Base-by-base conservation (phyloP, 2,329 filamentous ascomycete species). In the Fusarium sulawesiense region DNA sequence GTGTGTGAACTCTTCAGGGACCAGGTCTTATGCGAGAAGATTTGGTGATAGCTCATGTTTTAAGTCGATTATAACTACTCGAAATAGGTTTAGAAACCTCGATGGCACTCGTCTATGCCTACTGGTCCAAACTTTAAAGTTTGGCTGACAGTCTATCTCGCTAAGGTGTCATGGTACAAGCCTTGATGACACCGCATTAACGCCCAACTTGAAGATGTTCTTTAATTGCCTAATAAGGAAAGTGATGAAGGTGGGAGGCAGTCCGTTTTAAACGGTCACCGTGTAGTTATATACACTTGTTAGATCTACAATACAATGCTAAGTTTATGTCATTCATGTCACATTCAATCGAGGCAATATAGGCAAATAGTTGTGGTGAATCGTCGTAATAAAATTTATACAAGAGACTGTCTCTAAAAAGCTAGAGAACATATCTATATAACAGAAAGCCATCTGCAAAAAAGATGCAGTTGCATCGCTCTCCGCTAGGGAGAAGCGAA, bases 311-410 rank as follows among this genome's bases (percentile, higher is more conserved):
- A 21, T 23, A 21, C 13, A 42, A 23, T 44, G 4, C 2, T 10
- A 21, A 25, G 11, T 16, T 20, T 25, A 14, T 8, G 12, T 27
- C 32, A 51, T 12, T 20, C 7, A 41, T 14, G 14, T 41, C 23
- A 41, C 49, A 27, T 41, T 51, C 18, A 16, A 41, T 41, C 13
- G 20, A 16, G 16, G 8, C 3, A n/a, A 7, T n/a, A 20, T 16
- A 25, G 20, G 3, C 9, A 25, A 27, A 29, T 2, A 48, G 16
- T 30, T 14, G 25, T 42, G 27, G 23, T 64, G 18, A 49, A 54
- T 64, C 57, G 64, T 68, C 64, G 64, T 68, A 64, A 64, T 65
- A 71, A 71, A 71, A 60, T 73, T 74, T 74, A 74, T 74, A 73
- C 71, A 73, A 42, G 60, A 73, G 70, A 74, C 51, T 66, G 57